A percentile compares a stretch with the other conserved stretches of the same genome.
Evolutionary conservation across 83 land plant genomes (phyloP).

Genomic region (Thuja plicata): DNA sequence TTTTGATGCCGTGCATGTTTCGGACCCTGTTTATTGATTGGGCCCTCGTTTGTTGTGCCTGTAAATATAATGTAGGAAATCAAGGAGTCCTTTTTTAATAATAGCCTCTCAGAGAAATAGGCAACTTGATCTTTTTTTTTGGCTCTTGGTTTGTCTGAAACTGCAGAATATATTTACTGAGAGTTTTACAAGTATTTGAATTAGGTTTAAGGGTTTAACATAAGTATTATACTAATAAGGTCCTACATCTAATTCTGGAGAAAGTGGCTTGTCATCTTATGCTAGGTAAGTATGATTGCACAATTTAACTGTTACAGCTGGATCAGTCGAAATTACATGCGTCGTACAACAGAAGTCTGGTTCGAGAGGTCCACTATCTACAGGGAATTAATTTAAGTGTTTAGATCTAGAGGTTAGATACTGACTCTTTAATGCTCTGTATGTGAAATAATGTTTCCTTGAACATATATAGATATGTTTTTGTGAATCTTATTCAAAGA

Average conservation of each 20-base stretch:
- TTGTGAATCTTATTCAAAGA: neutral
- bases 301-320: neutral
- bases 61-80: neutral
- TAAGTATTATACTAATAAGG: neutral
- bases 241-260: neutral
- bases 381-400: neutral
- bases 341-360: neutral
- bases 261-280: neutral
- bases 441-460: neutral
- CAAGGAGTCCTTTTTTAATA: neutral
- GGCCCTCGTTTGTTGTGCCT: neutral
- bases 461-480: neutral
- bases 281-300: neutral
- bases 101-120: neutral
- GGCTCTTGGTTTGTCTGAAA: neutral
- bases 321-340: neutral
- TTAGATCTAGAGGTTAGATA: neutral
- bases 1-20: slow-evolving; percentile 9
- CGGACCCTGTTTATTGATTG: neutral
- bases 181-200: neutral
- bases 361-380: neutral
- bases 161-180: neutral
- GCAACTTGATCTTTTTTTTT: neutral
- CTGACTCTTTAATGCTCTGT: neutral
- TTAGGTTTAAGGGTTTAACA: neutral